Percentiles rank a stretch among this genome's conserved stretches.
phyloP scores from a whole-genome alignment of 163 green algal genomes.

The Botryococcus braunii region DNA sequence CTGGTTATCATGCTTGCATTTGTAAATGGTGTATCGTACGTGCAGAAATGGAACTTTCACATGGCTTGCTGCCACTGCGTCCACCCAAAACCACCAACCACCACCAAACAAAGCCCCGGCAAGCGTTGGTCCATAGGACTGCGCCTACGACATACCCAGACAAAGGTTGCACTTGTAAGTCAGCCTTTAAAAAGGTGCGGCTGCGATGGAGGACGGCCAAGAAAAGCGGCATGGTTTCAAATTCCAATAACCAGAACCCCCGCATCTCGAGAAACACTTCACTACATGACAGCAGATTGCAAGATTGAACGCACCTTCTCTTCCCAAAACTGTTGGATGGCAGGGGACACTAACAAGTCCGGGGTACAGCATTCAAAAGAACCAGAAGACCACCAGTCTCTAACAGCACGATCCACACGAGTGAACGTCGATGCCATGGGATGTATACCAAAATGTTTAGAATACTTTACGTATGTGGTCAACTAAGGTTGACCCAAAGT shows the following conservation, averaged over 20 bases:
- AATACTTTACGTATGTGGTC: too few species aligned
- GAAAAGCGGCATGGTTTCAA: too few species aligned
- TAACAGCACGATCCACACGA: too few species aligned
- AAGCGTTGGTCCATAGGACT: constrained; percentile 19
- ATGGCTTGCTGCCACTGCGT: constrained; percentile 39
- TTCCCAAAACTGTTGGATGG: constrained; percentile 5
- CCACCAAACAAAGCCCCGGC: constrained; percentile 17
- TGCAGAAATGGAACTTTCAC: constrained; percentile 52
- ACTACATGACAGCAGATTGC: too few species aligned
- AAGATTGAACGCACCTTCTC: constrained; percentile 7
- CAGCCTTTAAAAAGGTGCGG: neutral
- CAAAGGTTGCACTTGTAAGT: neutral
- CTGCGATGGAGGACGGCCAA: neutral
- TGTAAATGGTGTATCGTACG: constrained; percentile 19
- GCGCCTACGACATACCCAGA: constrained; percentile 8
- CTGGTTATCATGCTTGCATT: neutral
- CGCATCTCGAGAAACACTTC: too few species aligned
- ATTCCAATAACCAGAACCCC: too few species aligned
- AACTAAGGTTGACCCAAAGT: too few species aligned
- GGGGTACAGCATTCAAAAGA: neutral
- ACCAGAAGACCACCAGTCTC: too few species aligned
- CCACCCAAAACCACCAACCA: constrained; percentile 57
- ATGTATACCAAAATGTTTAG: too few species aligned
- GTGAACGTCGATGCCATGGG: too few species aligned
- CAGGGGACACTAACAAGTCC: constrained; percentile 3